Conservation (phyloP, 371 early-diverging fungal species). For the Paramicrosporidium saccamoebae region DNA sequence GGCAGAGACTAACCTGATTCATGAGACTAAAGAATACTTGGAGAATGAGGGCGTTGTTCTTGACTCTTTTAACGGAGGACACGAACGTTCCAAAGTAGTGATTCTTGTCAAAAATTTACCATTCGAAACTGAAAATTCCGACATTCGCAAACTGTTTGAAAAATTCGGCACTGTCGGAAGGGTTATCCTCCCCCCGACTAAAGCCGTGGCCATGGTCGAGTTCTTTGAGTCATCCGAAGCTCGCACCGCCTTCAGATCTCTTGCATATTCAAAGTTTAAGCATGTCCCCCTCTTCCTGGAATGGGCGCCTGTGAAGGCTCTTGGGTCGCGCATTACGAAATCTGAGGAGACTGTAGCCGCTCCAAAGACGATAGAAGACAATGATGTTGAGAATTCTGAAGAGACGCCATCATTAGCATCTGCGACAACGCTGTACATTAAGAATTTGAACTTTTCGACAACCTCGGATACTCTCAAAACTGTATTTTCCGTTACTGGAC, state of each 20-base stretch:
- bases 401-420: constrained; percentile 9
- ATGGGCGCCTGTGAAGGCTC: constrained; percentile 55
- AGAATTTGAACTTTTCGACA: constrained; percentile 69
- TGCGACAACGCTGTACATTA: constrained; percentile 48
- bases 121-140: constrained; percentile 32
- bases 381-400: constrained; percentile 8
- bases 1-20: constrained; percentile 77
- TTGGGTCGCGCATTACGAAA: constrained; percentile 9
- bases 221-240: constrained; percentile 61
- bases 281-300: constrained; percentile 64
- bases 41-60: constrained; percentile 48
- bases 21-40: constrained; percentile 63
- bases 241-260: constrained; percentile 41
- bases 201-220: constrained; percentile 76
- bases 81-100: constrained; percentile 42
- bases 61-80: constrained; percentile 17
- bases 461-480: constrained; percentile 27
- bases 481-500: constrained; percentile 27
- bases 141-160: constrained; percentile 37
- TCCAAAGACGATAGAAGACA: constrained; percentile 4
- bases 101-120: constrained; percentile 83
- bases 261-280: constrained; percentile 69
- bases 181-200: constrained; percentile 65
- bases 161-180: constrained; percentile 55
- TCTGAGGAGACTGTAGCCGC: constrained; percentile 2